Conservation (phyloP, 441 rosid species). For the Geranium incanum region DNA sequence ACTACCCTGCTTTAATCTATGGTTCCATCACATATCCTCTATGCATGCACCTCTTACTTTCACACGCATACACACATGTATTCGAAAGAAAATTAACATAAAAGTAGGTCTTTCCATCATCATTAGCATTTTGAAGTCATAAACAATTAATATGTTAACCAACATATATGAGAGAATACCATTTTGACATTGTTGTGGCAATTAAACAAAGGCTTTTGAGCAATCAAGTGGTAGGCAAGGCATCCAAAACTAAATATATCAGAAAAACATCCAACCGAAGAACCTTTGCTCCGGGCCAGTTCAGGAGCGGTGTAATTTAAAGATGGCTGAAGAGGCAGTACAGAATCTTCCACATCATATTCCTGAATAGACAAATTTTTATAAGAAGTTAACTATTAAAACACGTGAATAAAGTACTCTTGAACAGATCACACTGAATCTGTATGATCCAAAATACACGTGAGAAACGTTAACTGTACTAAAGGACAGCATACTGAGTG, state of each 20-base stretch:
- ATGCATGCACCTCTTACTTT: neutral
- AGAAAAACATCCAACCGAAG: conserved; percentile 61
- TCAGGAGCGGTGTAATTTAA: conserved; percentile 94
- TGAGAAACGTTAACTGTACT: neutral
- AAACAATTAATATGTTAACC: conserved; percentile 6
- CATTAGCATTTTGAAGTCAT: conserved; percentile 4
- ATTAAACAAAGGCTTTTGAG: conserved; percentile 81
- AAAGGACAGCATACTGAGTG: neutral
- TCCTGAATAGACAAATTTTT: conserved; percentile 40
- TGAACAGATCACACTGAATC: neutral
- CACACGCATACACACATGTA: neutral
- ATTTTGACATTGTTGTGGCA: conserved; percentile 93
- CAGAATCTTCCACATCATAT: conserved; percentile 89
- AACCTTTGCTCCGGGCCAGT: conserved; percentile 59
- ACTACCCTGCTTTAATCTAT: neutral
- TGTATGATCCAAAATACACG: neutral
- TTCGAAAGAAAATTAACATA: neutral
- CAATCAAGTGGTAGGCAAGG: conserved; percentile 75
- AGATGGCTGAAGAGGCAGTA: conserved; percentile 85
- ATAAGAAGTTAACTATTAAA: neutral
- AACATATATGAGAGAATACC: conserved; percentile 39
- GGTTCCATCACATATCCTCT: neutral
- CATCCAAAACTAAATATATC: conserved; percentile 93
- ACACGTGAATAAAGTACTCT: neutral
- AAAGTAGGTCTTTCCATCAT: conserved; percentile 1